Conservation (phyloP, 495 filamentous ascomycete genomes). For the Penicillium waksmanii region DNA sequence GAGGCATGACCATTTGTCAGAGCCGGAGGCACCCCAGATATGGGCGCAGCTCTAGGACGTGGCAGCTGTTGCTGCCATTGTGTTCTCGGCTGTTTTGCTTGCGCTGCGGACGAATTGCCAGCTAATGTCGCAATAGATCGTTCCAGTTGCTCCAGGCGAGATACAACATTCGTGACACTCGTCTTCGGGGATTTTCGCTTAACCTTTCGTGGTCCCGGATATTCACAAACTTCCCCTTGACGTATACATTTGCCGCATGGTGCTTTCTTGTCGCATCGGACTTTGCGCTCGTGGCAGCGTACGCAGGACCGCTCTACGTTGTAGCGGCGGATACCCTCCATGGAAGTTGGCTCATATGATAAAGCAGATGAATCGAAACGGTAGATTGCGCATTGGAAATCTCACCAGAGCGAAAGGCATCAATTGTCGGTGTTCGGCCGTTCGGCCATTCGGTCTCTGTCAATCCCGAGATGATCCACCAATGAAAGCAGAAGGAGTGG, state of each 20-base stretch:
- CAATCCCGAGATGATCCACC: not conserved
- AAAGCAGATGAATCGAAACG: not conserved
- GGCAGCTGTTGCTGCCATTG: conserved; percentile 1
- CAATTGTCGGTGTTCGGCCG: conserved; percentile 4
- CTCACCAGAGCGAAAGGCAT: not conserved
- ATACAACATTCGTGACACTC: conserved; percentile 21
- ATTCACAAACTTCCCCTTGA: conserved; percentile 30
- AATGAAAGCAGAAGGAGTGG: not conserved
- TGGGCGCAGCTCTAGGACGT: conserved; percentile 1
- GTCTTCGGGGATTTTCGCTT: conserved; percentile 33
- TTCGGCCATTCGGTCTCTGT: conserved; percentile 11
- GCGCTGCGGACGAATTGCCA: not conserved
- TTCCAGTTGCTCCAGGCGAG: conserved; percentile 36
- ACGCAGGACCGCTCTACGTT: conserved; percentile 40
- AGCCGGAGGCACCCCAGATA: not conserved
- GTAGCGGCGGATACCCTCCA: conserved; percentile 24
- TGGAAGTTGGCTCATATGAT: not conserved
- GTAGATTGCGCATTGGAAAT: not conserved
- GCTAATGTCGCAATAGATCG: conserved; percentile 29
- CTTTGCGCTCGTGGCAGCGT: conserved; percentile 41
- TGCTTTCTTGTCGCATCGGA: conserved; percentile 38
- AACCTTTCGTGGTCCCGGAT: conserved; percentile 33
- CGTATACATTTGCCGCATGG: conserved; percentile 37
- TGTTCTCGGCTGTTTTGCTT: not conserved
- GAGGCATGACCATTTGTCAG: not conserved